Base-by-base conservation (phyloP, 345 rosid species). In the Heritiera littoralis region DNA sequence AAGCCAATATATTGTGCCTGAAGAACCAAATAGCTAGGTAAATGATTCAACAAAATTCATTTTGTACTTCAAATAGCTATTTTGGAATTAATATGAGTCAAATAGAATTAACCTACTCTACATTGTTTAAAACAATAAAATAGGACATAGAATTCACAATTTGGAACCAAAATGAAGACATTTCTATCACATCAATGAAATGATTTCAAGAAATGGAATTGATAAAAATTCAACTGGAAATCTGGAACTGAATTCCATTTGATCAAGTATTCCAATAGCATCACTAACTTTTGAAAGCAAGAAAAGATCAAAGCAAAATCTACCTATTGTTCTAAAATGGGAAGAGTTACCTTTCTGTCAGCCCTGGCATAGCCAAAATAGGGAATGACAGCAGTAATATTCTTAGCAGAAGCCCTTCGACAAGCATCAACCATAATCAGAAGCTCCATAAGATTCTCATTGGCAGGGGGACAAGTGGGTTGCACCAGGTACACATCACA, bases 321-420 rank as follows among this genome's bases (percentile, higher is more conserved):
- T 52, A 72, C 12, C 20, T 7, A 20, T 23, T 55, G 60, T 28
- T 20, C 43, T 54, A 28, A 72, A 49, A 64, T 51, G 6, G 61
- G 23, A 35, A 32, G 51, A 58, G 38, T 79, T 84, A 92, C 99
- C 98, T 95, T 95, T 83, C 98, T 86, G 87, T 95, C 99, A 79
- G 99, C 99, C 80, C 98, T 89, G 64, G 99, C 99, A 82, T 93
- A 93, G 52, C 98, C 99, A 85, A 95, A 95, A 87, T 95, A 95
- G 8, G 99, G 99, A 80, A 95, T 92, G 12, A 95, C 99, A 2
- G 98, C 98, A 3, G 97, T 95, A 43, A 95, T 95, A 49, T 88
- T 92, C 81, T 92, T 93, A 51, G 98, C 99, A 0, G 99, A 95
- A 9, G 98, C 99, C 86, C 98, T 85, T 11, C 98, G 92, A 86